phyloP scores from a whole-genome alignment of 1,139 yeast species.

The Blastobotrys arbuscula region DNA sequence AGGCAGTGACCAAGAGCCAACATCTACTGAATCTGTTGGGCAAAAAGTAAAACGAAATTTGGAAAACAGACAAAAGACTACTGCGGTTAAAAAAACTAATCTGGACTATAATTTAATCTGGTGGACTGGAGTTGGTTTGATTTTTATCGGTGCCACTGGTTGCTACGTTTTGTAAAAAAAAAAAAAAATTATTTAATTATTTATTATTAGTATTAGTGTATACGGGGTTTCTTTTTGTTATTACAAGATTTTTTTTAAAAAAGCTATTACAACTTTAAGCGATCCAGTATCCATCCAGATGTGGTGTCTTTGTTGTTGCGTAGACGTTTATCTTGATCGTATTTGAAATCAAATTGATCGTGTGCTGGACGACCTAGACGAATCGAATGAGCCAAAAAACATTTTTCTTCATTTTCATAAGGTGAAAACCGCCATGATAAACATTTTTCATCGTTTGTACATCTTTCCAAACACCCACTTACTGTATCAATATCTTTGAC shows the following conservation, averaged over 20 bases:
- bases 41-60: conserved; percentile 40
- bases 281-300: conserved; percentile 9
- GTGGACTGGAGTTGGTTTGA: conserved; percentile 42
- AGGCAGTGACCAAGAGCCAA: conserved; percentile 17
- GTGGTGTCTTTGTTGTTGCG: background rate
- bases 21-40: conserved; percentile 23
- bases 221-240: background rate
- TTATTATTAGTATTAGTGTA: background rate
- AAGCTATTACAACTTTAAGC: background rate
- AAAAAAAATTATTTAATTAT: background rate
- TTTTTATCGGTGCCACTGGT: conserved; percentile 40
- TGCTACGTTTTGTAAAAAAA: conserved; percentile 26
- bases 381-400: conserved; percentile 19
- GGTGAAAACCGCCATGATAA: conserved; percentile 5
- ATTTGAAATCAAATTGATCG: conserved; percentile 1
- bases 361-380: conserved; percentile 19
- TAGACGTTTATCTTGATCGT: conserved; percentile 3
- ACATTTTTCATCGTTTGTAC: conserved; percentile 2
- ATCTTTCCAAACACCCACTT: conserved; percentile 3
- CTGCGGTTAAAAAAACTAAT: conserved; percentile 50
- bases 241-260: background rate
- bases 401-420: conserved; percentile 8
- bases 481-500: conserved; percentile 3
- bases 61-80: conserved; percentile 75
- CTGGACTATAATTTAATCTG: conserved; percentile 48